Base-by-base conservation (phyloP, 1,284 basidiomycete species). In the Rhodofomes roseus region DNA sequence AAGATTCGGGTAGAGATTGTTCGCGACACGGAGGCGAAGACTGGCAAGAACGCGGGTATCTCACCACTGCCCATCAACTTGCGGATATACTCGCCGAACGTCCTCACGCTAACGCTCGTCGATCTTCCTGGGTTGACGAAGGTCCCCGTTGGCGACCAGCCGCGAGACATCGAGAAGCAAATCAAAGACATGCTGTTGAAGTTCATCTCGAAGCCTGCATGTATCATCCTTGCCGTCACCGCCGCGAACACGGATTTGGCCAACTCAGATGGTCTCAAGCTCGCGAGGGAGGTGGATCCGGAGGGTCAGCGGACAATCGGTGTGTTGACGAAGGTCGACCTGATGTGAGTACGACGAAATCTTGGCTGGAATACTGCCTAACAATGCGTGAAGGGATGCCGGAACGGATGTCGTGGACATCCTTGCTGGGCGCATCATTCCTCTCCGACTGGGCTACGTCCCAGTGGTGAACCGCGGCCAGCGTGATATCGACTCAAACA, bases 391-490 rank as follows among this genome's bases (percentile, higher is more conserved):
- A 65, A 95, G 92, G 93, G 96, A 98, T 78, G 83, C 83, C 68
- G 96, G 96, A 54, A 98, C 96, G 9, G 96, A 99, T 73, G 96
- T 98, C 40, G 94, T 98, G 44, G 96, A 99, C 74, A 98, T 99
- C 73, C 87, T 99, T 44, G 96, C 96, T 31, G 96, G 96, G n/a
- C 87, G 96, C 57, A 81, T 93, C 66, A 98, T 98, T 71, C 96
- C 96, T 52, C 82, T 99, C 39, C 89, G 96, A 59, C 79, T 99
- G 50, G 96, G 96, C 54, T 99, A 98, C 71, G 96, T 98, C 4
- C 96, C 96, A 18, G 96, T 99, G 12, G 90, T 98, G 70, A 99
- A 99, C 76, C 89, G 96, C 75, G 96, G 96, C 46, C 96, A 98
- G 73, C 87, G 95, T 39, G 96, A 99, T 76, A 98, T 98, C 66